phyloP scores from a whole-genome alignment of 2,329 filamentous ascomycete species.

The Neoascochyta sp. region DNA sequence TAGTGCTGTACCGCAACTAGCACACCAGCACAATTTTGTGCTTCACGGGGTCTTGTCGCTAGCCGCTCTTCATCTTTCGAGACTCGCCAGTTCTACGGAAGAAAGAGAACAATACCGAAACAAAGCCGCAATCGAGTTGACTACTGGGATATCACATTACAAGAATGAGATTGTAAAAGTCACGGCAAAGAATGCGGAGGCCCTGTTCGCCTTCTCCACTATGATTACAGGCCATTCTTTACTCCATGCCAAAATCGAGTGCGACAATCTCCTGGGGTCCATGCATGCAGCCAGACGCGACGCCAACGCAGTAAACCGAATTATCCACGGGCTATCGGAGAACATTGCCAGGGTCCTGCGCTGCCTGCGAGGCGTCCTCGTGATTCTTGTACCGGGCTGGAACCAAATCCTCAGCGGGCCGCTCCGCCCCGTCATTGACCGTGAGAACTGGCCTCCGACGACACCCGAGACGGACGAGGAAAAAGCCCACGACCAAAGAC shows the following conservation, averaged over 20 bases:
- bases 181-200: constrained; percentile 40
- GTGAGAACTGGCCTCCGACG: constrained; percentile 25
- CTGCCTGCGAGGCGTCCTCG: constrained; percentile 18
- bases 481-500: constrained; percentile 13
- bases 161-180: constrained; percentile 25
- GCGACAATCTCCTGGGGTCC: constrained; percentile 6
- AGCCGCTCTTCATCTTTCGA: constrained; percentile 44
- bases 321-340: constrained; percentile 3
- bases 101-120: constrained; percentile 12
- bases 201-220: constrained; percentile 31
- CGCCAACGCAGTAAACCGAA: not conserved
- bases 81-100: constrained; percentile 12
- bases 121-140: constrained; percentile 24
- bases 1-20: constrained; percentile 27
- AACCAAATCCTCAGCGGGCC: constrained; percentile 14
- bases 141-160: constrained; percentile 21
- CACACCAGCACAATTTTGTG: constrained; percentile 40
- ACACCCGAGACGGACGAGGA: constrained; percentile 11
- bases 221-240: constrained; percentile 14
- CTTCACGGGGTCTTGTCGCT: constrained; percentile 44
- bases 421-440: constrained; percentile 14
- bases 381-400: constrained; percentile 26
- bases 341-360: constrained; percentile 11
- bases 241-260: constrained; percentile 14
- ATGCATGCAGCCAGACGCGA: not conserved